Percentiles rank a stretch among this genome's conserved stretches.
Evolutionary conservation across 2,329 filamentous ascomycete genomes (phyloP).

Genomic region (Balansia obtecta): DNA sequence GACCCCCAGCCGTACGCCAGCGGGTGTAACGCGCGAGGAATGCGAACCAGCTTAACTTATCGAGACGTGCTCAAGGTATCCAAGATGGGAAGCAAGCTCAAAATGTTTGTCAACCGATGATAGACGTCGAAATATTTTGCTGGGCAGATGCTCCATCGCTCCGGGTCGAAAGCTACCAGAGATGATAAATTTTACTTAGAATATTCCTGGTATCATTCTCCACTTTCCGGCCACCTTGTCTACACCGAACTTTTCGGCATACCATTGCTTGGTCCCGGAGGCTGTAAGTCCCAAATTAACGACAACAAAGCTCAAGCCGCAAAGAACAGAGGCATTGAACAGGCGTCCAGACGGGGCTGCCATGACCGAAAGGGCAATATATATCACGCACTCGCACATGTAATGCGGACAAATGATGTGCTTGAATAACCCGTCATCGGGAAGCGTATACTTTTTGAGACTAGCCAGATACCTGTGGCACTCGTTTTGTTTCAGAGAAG

Average conservation of each 20-base stretch:
- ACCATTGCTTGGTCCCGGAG: constrained; percentile 66
- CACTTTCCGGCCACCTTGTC: constrained; percentile 50
- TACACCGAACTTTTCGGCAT: constrained; percentile 59
- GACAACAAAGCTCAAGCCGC: constrained; percentile 58
- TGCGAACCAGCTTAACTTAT: constrained; percentile 64
- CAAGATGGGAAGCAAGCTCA: constrained; percentile 57
- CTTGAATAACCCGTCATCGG: constrained; percentile 58
- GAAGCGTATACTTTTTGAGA: constrained; percentile 73
- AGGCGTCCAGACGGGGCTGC: constrained; percentile 54
- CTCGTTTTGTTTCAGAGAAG: constrained; percentile 61
- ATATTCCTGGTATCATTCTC: constrained; percentile 65
- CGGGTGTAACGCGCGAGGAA: constrained; percentile 44
- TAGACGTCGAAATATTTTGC: background rate
- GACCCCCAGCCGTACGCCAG: constrained; percentile 31
- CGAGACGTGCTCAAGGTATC: constrained; percentile 78
- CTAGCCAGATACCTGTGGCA: constrained; percentile 59
- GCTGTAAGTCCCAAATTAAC: constrained; percentile 78
- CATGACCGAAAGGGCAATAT: constrained; percentile 62
- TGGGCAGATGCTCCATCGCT: background rate
- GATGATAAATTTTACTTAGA: constrained; percentile 21
- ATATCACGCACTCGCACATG: constrained; percentile 75
- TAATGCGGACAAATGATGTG: constrained; percentile 80
- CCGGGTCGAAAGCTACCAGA: background rate
- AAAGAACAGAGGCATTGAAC: constrained; percentile 62
- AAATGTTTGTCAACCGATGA: constrained; percentile 29